A percentile compares a stretch with the other conserved stretches of the same genome.
phyloP scores from a whole-genome alignment of 192 early-diverging fungal species.

The Coemansia sp. region DNA sequence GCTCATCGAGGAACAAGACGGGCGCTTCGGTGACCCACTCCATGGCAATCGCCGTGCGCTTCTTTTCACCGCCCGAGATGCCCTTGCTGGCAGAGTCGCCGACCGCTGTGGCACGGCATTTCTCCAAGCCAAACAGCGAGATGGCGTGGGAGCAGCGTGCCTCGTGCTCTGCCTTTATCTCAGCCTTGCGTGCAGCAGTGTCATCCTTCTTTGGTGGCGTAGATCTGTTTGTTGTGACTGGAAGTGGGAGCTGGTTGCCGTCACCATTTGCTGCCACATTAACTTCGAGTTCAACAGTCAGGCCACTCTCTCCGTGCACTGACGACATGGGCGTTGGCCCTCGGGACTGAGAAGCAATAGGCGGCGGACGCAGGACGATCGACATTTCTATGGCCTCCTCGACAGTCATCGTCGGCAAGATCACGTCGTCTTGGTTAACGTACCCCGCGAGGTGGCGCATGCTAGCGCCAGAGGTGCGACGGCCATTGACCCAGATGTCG shows the following conservation, averaged over 20 bases:
- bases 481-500: constrained; percentile 63
- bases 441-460: constrained; percentile 62
- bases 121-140: constrained; percentile 62
- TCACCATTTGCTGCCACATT: constrained; percentile 7
- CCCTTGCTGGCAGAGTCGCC: constrained; percentile 68
- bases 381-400: constrained; percentile 77
- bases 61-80: constrained; percentile 74
- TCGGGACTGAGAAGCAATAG: constrained; percentile 5
- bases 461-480: constrained; percentile 50
- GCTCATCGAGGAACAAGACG: constrained; percentile 73
- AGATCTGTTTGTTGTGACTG: neutral
- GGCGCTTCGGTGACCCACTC: constrained; percentile 72
- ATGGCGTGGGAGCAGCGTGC: constrained; percentile 62
- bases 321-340: neutral
- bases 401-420: constrained; percentile 71
- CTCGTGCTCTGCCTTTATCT: constrained; percentile 15
- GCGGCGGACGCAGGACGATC: constrained; percentile 57
- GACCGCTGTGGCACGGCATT: constrained; percentile 70
- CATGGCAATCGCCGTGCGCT: constrained; percentile 75
- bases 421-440: constrained; percentile 66
- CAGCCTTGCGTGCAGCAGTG: constrained; percentile 1
- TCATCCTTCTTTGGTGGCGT: constrained; percentile 33
- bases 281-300: neutral
- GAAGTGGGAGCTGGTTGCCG: constrained; percentile 39
- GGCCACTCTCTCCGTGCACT: neutral